Conservation (phyloP, 148 eudicot species). For the Hydrangea macrophylla region DNA sequence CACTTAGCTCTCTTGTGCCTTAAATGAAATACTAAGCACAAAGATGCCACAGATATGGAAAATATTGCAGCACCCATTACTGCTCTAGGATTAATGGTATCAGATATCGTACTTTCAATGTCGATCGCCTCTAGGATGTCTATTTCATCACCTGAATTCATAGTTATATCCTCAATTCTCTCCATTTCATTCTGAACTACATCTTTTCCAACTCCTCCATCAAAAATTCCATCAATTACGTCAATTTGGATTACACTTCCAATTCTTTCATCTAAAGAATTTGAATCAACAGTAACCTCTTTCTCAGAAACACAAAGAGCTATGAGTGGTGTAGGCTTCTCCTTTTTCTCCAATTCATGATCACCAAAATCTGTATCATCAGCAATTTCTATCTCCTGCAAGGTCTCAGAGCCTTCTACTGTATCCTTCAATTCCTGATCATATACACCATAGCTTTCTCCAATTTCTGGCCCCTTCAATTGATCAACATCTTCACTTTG, state of each 20-base stretch:
- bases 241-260: conserved; percentile 11
- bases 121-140: background rate
- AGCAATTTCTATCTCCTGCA: background rate
- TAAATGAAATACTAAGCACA: conserved; percentile 17
- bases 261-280: background rate
- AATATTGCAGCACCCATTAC: conserved; percentile 1
- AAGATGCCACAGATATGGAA: background rate
- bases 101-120: background rate
- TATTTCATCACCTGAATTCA: background rate
- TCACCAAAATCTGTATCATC: background rate
- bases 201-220: conserved; percentile 6
- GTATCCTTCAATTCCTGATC: background rate
- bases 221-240: background rate
- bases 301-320: background rate
- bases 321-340: too few relatives aligned
- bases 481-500: conserved; percentile 11
- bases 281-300: background rate
- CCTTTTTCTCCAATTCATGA: too few relatives aligned
- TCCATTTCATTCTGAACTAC: background rate
- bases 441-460: background rate
- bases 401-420: too few relatives aligned
- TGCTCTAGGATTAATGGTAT: background rate
- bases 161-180: background rate
- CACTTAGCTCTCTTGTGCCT: conserved; percentile 21
- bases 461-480: conserved; percentile 3